Percentiles rank a stretch among this genome's conserved stretches.
Conservation (phyloP, 495 filamentous ascomycete species). For the Xylaria castorea region DNA sequence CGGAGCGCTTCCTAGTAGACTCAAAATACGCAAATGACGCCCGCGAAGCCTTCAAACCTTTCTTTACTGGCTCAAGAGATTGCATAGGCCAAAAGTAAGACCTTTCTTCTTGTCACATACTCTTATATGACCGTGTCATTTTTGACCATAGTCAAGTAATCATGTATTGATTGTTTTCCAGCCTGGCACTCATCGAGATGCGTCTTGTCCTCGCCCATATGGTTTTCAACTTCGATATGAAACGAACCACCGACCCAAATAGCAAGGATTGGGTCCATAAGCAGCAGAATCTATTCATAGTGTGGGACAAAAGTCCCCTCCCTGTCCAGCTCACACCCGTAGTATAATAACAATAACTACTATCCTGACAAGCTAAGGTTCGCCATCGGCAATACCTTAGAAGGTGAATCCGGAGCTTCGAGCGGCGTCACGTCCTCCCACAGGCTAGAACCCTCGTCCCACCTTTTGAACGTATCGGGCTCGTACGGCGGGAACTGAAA, state of each 20-base stretch:
- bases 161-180: neutral
- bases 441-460: neutral
- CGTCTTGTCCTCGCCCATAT: constrained; percentile 29
- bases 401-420: neutral
- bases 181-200: constrained; percentile 30
- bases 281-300: constrained; percentile 32
- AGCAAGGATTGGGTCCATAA: constrained; percentile 26
- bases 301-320: constrained; percentile 38
- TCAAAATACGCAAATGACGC: constrained; percentile 22
- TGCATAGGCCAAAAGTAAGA: constrained; percentile 31
- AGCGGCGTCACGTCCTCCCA: neutral
- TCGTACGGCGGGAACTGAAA: neutral
- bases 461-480: neutral
- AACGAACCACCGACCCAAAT: constrained; percentile 18
- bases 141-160: neutral
- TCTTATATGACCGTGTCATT: neutral
- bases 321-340: constrained; percentile 38
- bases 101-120: neutral
- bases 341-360: neutral
- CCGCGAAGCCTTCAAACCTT: constrained; percentile 29
- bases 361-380: neutral
- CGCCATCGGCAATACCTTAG: neutral
- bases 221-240: constrained; percentile 28
- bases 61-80: constrained; percentile 30
- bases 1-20: neutral